Evolutionary conservation across 164 flowering plant species (phyloP).

Genomic region (Stephania cephalantha): DNA sequence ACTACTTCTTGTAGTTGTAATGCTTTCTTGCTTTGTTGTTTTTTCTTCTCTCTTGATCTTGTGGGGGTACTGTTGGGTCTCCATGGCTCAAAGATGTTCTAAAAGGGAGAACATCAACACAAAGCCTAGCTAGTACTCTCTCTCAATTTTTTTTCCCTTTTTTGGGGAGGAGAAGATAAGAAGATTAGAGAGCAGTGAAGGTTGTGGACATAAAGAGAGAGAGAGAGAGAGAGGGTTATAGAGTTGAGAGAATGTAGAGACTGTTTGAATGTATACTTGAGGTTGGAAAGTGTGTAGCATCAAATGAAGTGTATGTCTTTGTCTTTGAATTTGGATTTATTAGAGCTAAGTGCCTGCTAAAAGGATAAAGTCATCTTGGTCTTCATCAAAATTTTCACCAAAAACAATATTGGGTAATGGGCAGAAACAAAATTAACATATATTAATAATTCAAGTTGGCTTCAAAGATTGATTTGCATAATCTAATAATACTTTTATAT

Average conservation of each 20-base stretch:
- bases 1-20: background rate
- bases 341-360: conserved; percentile 1
- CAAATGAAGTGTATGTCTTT: conserved; percentile 5
- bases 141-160: background rate
- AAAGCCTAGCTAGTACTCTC: background rate
- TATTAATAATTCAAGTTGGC: background rate
- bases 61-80: conserved; percentile 18
- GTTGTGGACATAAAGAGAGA: conserved; percentile 15
- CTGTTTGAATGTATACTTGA: conserved; percentile 1
- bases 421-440: background rate
- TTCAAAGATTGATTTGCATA: background rate
- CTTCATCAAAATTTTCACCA: background rate
- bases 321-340: background rate
- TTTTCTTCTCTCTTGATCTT: conserved; percentile 1
- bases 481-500: background rate
- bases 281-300: conserved; percentile 9
- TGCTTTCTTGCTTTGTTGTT: conserved; percentile 11
- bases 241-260: background rate
- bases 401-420: background rate
- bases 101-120: background rate
- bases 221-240: background rate
- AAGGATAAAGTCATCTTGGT: background rate
- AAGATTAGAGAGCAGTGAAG: conserved; percentile 24
- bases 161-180: conserved; percentile 21
- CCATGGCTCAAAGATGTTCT: conserved; percentile 24